phyloP scores from a whole-genome alignment of 2,329 filamentous ascomycete species.

The Colletotrichum euphorbiae region DNA sequence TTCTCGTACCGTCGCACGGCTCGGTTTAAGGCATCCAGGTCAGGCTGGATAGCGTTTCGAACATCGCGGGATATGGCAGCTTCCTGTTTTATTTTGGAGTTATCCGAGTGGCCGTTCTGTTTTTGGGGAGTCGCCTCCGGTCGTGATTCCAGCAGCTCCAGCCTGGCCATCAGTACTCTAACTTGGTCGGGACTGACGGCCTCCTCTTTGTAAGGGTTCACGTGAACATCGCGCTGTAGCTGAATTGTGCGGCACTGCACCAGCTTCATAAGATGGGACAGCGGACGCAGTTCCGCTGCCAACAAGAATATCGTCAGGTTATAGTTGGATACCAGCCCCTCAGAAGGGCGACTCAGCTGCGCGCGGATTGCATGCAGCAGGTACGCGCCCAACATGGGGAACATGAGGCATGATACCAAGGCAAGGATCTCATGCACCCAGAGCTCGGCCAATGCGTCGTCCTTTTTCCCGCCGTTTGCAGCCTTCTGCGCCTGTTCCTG shows the following conservation, averaged over 20 bases:
- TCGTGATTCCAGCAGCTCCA: slow-evolving; percentile 77
- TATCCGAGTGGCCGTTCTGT: slow-evolving; percentile 49
- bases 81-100: slow-evolving; percentile 53
- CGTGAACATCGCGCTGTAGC: slow-evolving; percentile 78
- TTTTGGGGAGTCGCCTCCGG: slow-evolving; percentile 48
- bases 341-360: slow-evolving; percentile 84
- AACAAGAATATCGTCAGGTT: slow-evolving; percentile 92
- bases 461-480: slow-evolving; percentile 43
- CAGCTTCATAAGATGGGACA: slow-evolving; percentile 84
- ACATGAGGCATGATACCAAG: slow-evolving; percentile 80
- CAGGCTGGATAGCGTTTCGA: slow-evolving; percentile 76
- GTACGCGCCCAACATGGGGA: slow-evolving; percentile 83
- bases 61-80: slow-evolving; percentile 66
- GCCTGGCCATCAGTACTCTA: slow-evolving; percentile 69
- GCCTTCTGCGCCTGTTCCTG: slow-evolving; percentile 41
- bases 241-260: slow-evolving; percentile 83
- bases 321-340: slow-evolving; percentile 90
- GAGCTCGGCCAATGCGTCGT: slow-evolving; percentile 70
- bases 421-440: slow-evolving; percentile 81
- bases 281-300: slow-evolving; percentile 85
- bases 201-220: slow-evolving; percentile 59
- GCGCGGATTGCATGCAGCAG: slow-evolving; percentile 83
- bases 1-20: slow-evolving; percentile 94
- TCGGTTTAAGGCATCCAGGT: slow-evolving; percentile 88
- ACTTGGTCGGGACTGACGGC: slow-evolving; percentile 52